These are phyloP conservation scores for Fraxinus ornus DNA, from an alignment of 305 asterid genomes.

Conservation along the genomic window DNA sequence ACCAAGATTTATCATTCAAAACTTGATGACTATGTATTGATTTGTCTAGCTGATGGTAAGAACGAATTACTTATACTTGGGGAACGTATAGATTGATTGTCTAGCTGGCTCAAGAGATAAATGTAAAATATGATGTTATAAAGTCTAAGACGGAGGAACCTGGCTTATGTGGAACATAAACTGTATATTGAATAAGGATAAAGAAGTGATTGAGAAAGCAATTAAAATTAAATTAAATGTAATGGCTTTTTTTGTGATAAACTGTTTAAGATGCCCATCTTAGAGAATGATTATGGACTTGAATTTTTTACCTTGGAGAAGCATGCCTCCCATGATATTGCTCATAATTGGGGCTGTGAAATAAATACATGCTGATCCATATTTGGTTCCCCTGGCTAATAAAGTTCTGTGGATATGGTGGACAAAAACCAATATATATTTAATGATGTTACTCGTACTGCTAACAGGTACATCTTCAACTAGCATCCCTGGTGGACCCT, in stretches of 20 bases:
- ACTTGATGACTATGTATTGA: constrained; percentile 10
- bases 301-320: constrained; percentile 9
- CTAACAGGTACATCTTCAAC: constrained; percentile 76
- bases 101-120: constrained; percentile 11
- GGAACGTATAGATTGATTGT: background rate
- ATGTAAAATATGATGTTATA: background rate
- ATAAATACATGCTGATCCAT: constrained; percentile 13
- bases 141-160: background rate
- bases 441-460: constrained; percentile 19
- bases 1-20: constrained; percentile 8
- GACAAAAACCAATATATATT: background rate
- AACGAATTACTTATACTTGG: background rate
- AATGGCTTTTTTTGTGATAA: background rate
- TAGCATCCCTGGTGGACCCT: constrained; percentile 72
- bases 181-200: constrained; percentile 16
- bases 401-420: constrained; percentile 1
- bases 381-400: constrained; percentile 14
- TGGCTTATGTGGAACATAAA: background rate
- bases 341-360: constrained; percentile 6
- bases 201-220: constrained; percentile 7
- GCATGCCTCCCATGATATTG: constrained; percentile 8
- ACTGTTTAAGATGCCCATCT: constrained; percentile 14
- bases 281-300: background rate
- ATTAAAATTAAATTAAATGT: background rate
- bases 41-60: constrained; percentile 18